Evolutionary conservation across 805 yeast species (phyloP).

Genomic region (Trichomonascus vanleenenianus): DNA sequence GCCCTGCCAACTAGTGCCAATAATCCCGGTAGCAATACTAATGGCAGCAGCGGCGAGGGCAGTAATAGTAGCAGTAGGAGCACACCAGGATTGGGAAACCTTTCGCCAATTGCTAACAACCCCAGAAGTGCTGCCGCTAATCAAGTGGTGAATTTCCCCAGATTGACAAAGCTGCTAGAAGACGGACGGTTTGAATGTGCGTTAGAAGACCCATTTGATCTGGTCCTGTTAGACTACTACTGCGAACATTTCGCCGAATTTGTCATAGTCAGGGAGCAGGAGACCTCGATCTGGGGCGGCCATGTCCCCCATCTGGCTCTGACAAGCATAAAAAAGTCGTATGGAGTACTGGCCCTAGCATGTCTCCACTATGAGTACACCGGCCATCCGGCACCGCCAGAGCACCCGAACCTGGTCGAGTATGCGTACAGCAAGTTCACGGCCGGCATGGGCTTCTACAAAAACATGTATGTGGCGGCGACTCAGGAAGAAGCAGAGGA

Average conservation of each 20-base stretch:
- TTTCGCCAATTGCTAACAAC: too few species aligned
- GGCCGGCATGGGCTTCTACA: conserved; percentile 7
- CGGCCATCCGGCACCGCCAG: conserved; percentile 3
- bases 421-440: conserved; percentile 7
- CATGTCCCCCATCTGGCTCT: conserved; percentile 12
- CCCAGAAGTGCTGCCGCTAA: too few species aligned
- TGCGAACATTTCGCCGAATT: not conserved
- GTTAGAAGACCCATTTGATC: not conserved
- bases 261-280: conserved; percentile 1
- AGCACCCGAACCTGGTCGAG: conserved; percentile 5
- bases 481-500: conserved; percentile 6
- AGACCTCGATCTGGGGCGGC: conserved; percentile 11
- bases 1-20: too few species aligned
- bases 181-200: too few species aligned
- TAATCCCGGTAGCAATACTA: too few species aligned
- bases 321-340: conserved; percentile 6
- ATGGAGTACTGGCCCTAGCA: conserved; percentile 12
- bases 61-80: too few species aligned
- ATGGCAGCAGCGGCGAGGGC: too few species aligned
- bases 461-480: not conserved
- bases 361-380: conserved; percentile 10
- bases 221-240: not conserved
- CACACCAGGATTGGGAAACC: too few species aligned
- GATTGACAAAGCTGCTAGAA: too few species aligned
- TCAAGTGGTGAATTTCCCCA: too few species aligned